A percentile compares a stretch with the other conserved stretches of the same genome.
phyloP scores from a whole-genome alignment of 1,139 yeast genomes.

The Scheffersomyces stambukii region DNA sequence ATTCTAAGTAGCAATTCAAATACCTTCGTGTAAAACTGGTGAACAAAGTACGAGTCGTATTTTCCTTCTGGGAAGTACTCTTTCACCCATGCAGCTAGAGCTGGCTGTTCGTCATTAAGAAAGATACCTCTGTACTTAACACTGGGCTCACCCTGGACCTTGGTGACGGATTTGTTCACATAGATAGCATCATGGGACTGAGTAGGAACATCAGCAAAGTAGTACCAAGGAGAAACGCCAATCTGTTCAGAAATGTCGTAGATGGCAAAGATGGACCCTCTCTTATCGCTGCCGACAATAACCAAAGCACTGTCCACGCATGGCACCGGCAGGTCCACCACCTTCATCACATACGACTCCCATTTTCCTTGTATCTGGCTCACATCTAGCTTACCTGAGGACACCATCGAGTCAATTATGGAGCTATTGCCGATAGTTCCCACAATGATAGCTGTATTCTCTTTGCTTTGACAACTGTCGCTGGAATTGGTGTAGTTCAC shows the following conservation, averaged over 20 bases:
- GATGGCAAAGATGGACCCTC: slow-evolving; percentile 14
- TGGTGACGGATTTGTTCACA: slow-evolving; percentile 6
- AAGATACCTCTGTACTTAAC: slow-evolving; percentile 15
- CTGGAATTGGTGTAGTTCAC: slow-evolving; percentile 5
- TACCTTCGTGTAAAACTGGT: slow-evolving; percentile 13
- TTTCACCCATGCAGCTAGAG: slow-evolving; percentile 13
- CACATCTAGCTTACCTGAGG: slow-evolving; percentile 7
- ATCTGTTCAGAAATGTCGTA: slow-evolving; percentile 14
- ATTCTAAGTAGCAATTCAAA: slow-evolving; percentile 13
- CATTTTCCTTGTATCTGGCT: slow-evolving; percentile 12
- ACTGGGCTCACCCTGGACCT: slow-evolving; percentile 13
- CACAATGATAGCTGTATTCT: slow-evolving; percentile 10
- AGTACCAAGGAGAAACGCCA: slow-evolving; percentile 16
- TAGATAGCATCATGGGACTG: slow-evolving; percentile 9
- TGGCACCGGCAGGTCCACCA: slow-evolving; percentile 7
- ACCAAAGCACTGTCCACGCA: slow-evolving; percentile 11
- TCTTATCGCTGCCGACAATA: slow-evolving; percentile 14
- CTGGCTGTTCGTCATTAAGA: slow-evolving; percentile 15
- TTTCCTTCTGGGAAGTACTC: slow-evolving; percentile 11
- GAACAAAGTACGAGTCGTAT: slow-evolving; percentile 12
- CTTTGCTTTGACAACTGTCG: slow-evolving; percentile 9
- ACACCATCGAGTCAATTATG: slow-evolving; percentile 10
- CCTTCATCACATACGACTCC: slow-evolving; percentile 13
- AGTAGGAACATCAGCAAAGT: slow-evolving; percentile 13
- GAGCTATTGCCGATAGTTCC: slow-evolving; percentile 14